phyloP scores from a whole-genome alignment of 208 protist species.

The Acanthamoeba royreba region DNA sequence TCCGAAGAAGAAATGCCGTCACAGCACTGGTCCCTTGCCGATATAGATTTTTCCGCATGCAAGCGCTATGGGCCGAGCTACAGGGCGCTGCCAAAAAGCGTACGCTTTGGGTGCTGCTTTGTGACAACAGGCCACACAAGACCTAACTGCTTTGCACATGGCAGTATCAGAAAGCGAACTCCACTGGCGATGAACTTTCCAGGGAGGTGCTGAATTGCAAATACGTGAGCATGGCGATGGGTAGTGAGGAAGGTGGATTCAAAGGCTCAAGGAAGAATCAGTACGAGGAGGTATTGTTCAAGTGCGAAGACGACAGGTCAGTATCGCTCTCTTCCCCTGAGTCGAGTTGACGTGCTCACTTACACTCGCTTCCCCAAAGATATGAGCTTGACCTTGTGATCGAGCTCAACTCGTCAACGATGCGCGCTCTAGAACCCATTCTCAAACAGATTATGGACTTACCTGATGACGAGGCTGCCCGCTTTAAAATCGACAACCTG shows the following conservation, averaged over 20 bases:
- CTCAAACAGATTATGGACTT: slow-evolving; percentile 57
- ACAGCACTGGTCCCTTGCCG: background rate
- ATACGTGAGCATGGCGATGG: slow-evolving; percentile 80
- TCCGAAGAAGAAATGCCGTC: slow-evolving; percentile 19
- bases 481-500: slow-evolving; percentile 31
- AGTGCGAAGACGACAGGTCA: slow-evolving; percentile 69
- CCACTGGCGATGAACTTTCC: background rate
- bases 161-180: background rate
- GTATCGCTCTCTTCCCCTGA: background rate
- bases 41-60: slow-evolving; percentile 28
- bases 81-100: slow-evolving; percentile 69
- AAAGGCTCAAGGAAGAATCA: slow-evolving; percentile 77
- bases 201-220: slow-evolving; percentile 78
- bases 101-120: no score
- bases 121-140: no score
- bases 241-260: slow-evolving; percentile 76
- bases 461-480: slow-evolving; percentile 16
- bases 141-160: background rate
- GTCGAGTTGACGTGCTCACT: background rate
- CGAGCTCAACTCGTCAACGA: slow-evolving; percentile 75
- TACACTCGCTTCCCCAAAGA: background rate
- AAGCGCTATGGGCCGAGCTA: slow-evolving; percentile 64
- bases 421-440: slow-evolving; percentile 75
- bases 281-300: slow-evolving; percentile 81
- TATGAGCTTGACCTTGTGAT: slow-evolving; percentile 80